Base-by-base conservation (phyloP, 805 yeast species). In the Ogataea pilisensis region DNA sequence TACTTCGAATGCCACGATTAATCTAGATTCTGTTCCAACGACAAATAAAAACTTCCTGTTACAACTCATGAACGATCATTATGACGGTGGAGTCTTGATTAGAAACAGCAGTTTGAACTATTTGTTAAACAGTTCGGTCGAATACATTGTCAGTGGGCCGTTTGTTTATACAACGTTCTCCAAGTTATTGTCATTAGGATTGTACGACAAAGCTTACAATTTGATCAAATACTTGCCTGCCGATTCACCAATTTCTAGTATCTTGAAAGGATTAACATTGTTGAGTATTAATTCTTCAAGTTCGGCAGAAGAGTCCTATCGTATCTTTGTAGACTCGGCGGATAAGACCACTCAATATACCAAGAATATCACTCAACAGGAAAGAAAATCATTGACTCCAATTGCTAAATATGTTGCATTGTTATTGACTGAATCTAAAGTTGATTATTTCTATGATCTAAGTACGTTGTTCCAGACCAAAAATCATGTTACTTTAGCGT, bases 401-500 rank as follows among this genome's bases (percentile, higher is more conserved):
- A 61, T 45, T 19, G 43, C 42, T 28, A 35, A 38, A 19, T 47
- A 38, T 8, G 34, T 47, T 38, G 53, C 37, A n/a, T 30, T 51
- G 16, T 45, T 56, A 8, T 46, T 67, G 17, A 59, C 64, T 33
- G 55, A 61, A 7, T 58, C 68, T 5, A 42, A 61, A 27, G 51
- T 64, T 13, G 64, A 60, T 35, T 73, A 64, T 45, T 69, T 61
- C 48, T 57, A 61, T 35, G 68, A 65, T 28, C 45, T 70, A 28
- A 53, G 75, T 8, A 50, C 58, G 4, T 28, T 72, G 32, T 71
- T 70, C 47, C 57, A 63, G 31, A 53, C 62, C 18, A 47, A 53
- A 22, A 50, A 53, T 2, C 45, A 50, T 4, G 64, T 61, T 41
- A 44, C 51, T 13, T 46, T 55, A 13, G 73, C 78, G 0, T 54